Evolutionary conservation across 129 eudicot genomes (phyloP), one percentile per base, ranked within the genome.

Genomic region (Apium graveolens): DNA sequence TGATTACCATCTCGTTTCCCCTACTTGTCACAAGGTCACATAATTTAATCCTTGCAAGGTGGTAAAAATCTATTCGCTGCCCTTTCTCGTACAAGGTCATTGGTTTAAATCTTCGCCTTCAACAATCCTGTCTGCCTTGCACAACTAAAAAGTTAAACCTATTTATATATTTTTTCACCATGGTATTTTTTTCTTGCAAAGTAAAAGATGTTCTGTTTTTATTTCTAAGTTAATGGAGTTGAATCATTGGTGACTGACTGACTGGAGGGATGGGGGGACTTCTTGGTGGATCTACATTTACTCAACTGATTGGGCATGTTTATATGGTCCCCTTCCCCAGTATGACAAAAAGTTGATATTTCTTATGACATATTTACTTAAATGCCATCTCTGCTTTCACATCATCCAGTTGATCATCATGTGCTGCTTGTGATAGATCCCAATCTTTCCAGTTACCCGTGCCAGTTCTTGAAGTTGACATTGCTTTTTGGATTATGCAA

Each of bases 241-340:
- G 39, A 75, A 8, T 29, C 18, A 27, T 75, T 18, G 44, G 29
- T 49, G 20, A 51, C 21, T 49, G n/a, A n/a, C n/a, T n/a, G n/a
- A n/a, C n/a, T n/a, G n/a, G 69, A 37, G 39, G 48, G 14, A 8
- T 0, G 26, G 18, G 34, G 79, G 69, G 29, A 31, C 68, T 34
- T 48, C 18, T 48, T 76, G 70, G 31, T 76, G 21, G 68, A 51
- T 76, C 45, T 41, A 37, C 44, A 76, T 49, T 76, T 76, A 49
- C 79, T 49, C 70, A 51, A n/a, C 34, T 29, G 57, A 48, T 76
- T 35, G 68, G 70, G 32, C 45, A 76, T 55, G 7, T 49, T 16
- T 55, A 55, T 34, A 76, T 76, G 79, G 79, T 53, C 79, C 79
- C 79, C 79, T 48, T 76, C 79, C 63, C 65, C 78, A 49, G 68